phyloP scores from a whole-genome alignment of 2,329 filamentous ascomycete genomes.

The Lojkania enalia region DNA sequence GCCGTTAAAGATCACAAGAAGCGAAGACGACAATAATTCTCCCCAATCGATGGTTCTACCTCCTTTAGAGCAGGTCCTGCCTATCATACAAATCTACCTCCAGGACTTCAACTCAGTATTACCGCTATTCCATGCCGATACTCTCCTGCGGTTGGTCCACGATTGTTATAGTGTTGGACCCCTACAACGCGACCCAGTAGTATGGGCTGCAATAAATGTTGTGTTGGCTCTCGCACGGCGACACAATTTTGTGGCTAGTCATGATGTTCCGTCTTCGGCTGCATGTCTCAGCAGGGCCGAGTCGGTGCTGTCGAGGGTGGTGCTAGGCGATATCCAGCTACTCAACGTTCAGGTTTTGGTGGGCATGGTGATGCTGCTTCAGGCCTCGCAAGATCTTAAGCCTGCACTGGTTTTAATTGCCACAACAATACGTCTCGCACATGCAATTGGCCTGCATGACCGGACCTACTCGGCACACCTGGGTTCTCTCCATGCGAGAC shows the following conservation, averaged over 20 bases:
- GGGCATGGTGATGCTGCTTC: slow-evolving; percentile 34
- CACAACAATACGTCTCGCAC: slow-evolving; percentile 28
- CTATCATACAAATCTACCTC: slow-evolving; percentile 22
- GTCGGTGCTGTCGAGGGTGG: slow-evolving; percentile 30
- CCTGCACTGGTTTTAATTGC: slow-evolving; percentile 32
- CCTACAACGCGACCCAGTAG: slow-evolving; percentile 24
- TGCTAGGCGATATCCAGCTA: slow-evolving; percentile 27
- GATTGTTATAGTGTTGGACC: slow-evolving; percentile 19
- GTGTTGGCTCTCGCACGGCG: slow-evolving; percentile 32
- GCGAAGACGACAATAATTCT: not conserved
- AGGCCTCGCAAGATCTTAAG: slow-evolving; percentile 27
- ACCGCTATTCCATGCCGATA: slow-evolving; percentile 26
- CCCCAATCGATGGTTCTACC: slow-evolving; percentile 20
- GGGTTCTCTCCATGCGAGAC: slow-evolving; percentile 16
- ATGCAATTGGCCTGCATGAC: slow-evolving; percentile 25
- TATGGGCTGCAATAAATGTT: slow-evolving; percentile 37
- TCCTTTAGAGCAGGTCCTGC: slow-evolving; percentile 24
- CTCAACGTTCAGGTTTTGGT: slow-evolving; percentile 37
- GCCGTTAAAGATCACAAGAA: slow-evolving; percentile 7
- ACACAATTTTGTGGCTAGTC: slow-evolving; percentile 12
- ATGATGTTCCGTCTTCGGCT: slow-evolving; percentile 11
- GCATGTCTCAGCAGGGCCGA: slow-evolving; percentile 31
- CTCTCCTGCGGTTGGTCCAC: slow-evolving; percentile 22
- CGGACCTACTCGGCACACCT: slow-evolving; percentile 18
- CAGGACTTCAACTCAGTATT: slow-evolving; percentile 23